A percentile compares a stretch with the other conserved stretches of the same genome.
phyloP scores from a whole-genome alignment of 1,284 basidiomycete species.

The Rhodotorula sp. region DNA sequence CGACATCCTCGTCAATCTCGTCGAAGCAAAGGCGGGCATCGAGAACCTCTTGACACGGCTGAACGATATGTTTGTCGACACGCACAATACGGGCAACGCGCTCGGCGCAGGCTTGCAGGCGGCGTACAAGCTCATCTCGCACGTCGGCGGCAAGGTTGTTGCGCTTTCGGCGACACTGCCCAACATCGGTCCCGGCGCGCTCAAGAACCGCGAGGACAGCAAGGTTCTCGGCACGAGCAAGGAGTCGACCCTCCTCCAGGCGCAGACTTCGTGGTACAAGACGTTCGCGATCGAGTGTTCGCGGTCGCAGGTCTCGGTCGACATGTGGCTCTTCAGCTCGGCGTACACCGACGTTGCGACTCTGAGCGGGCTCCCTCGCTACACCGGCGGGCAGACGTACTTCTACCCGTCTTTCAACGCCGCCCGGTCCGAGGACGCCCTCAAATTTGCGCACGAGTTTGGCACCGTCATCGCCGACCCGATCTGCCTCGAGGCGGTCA shows the following conservation, averaged over 20 bases:
- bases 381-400: conserved; percentile 97
- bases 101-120: conserved; percentile 95
- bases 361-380: conserved; percentile 86
- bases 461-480: conserved; percentile 88
- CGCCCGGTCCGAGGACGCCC: conserved; percentile 84
- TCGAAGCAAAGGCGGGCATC: conserved; percentile 75
- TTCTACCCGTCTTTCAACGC: conserved; percentile 99
- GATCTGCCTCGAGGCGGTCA: conserved; percentile 94
- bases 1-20: conserved; percentile 89
- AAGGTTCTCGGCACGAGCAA: conserved; percentile 94
- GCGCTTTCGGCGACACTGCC: conserved; percentile 86
- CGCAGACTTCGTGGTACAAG: conserved; percentile 90
- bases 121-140: conserved; percentile 88
- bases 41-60: conserved; percentile 79
- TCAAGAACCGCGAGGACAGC: conserved; percentile 95
- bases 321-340: conserved; percentile 97
- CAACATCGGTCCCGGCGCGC: conserved; percentile 80
- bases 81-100: conserved; percentile 84
- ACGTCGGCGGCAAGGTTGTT: conserved; percentile 93
- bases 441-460: conserved; percentile 98
- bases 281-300: conserved; percentile 99
- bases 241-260: conserved; percentile 82
- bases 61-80: conserved; percentile 96
- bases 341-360: conserved; percentile 95
- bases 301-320: conserved; percentile 92